phyloP scores from a whole-genome alignment of 192 early-diverging fungal species.

The Gamsiella multidivaricata region DNA sequence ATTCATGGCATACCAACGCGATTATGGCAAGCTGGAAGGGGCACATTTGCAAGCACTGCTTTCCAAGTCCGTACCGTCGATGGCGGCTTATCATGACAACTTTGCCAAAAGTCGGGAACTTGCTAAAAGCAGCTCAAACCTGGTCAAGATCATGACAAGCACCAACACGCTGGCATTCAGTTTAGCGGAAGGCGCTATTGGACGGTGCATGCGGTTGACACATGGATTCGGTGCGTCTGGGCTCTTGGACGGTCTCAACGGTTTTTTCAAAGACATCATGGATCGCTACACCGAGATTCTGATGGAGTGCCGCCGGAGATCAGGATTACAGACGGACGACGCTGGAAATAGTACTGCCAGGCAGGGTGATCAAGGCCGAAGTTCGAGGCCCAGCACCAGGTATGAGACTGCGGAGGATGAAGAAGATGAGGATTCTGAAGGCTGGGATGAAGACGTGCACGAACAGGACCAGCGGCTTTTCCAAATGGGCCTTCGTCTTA shows the following conservation, averaged over 20 bases:
- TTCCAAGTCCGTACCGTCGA: conserved; percentile 26
- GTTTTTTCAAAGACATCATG: conserved; percentile 60
- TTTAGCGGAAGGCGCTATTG: conserved; percentile 56
- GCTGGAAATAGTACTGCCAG: not conserved
- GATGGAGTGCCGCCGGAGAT: conserved; percentile 48
- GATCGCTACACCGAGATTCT: conserved; percentile 58
- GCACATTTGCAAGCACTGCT: conserved; percentile 58
- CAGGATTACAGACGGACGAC: conserved; percentile 51
- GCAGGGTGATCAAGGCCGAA: conserved; percentile 7
- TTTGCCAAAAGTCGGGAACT: conserved; percentile 47
- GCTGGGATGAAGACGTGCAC: conserved; percentile 58
- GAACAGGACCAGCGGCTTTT: conserved; percentile 71
- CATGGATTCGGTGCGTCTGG: conserved; percentile 69
- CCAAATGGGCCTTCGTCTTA: conserved; percentile 71
- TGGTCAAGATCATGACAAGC: conserved; percentile 56
- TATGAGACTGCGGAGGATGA: conserved; percentile 33
- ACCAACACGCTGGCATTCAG: conserved; percentile 45
- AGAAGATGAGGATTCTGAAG: conserved; percentile 53
- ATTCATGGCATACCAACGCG: conserved; percentile 70
- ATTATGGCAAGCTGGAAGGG: conserved; percentile 67
- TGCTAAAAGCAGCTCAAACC: conserved; percentile 60
- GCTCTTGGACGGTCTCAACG: conserved; percentile 62
- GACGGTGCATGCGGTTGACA: conserved; percentile 68
- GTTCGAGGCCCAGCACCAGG: conserved; percentile 6
- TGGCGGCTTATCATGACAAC: conserved; percentile 24